Evolutionary conservation across 176 grass and related monocot species (phyloP).

Genomic region (Elymus sibiricus): DNA sequence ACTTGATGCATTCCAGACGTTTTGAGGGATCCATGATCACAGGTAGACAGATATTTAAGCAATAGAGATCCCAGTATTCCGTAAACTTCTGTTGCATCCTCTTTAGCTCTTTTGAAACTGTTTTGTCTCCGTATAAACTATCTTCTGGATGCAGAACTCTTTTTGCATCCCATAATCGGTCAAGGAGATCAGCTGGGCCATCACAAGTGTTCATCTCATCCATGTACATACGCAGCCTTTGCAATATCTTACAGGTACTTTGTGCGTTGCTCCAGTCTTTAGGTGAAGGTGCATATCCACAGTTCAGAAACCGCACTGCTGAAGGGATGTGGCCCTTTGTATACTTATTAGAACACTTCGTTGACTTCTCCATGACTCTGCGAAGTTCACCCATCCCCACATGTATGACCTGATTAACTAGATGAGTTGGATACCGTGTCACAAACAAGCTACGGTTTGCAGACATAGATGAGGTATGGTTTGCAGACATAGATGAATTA

Average conservation of each 20-base stretch:
- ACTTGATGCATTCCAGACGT: background rate
- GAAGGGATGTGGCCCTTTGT: constrained; percentile 8
- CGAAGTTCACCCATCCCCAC: background rate
- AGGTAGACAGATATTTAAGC: background rate
- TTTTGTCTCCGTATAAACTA: background rate
- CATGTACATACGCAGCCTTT: background rate
- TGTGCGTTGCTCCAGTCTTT: background rate
- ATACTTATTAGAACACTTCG: background rate
- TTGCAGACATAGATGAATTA: background rate
- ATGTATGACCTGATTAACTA: background rate
- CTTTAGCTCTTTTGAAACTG: constrained; percentile 4
- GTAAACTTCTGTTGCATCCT: background rate
- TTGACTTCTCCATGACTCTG: background rate
- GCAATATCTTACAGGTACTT: background rate
- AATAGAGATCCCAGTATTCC: background rate
- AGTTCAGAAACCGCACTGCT: background rate
- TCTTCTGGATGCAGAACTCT: background rate
- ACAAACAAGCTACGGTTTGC: background rate
- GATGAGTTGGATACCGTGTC: background rate
- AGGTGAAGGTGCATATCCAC: constrained; percentile 3
- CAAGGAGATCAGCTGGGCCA: background rate
- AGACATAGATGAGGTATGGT: background rate
- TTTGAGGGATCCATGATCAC: background rate
- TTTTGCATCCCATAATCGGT: background rate
- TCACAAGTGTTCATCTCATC: background rate